phyloP scores from a whole-genome alignment of 805 yeast genomes.

The Citeromyces nyonsensis region DNA sequence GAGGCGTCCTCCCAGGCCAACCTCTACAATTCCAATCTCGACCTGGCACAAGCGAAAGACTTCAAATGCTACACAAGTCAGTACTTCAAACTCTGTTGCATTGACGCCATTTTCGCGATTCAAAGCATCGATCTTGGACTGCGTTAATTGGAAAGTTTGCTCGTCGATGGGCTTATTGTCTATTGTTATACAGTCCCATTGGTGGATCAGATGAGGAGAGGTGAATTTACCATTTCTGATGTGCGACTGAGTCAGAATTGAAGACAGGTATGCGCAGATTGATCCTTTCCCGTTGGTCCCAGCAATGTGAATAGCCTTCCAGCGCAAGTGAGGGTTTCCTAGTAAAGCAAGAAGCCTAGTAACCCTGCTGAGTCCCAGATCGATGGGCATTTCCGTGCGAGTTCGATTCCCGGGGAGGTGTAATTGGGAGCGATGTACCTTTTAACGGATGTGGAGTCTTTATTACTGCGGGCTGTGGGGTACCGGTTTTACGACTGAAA shows the following conservation, averaged over 20 bases:
- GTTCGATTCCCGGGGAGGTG: too few species aligned
- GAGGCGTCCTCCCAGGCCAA: slow-evolving; percentile 80
- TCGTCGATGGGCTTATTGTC: slow-evolving; percentile 39
- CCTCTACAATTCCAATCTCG: slow-evolving; percentile 77
- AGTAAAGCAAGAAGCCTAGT: slow-evolving; percentile 25
- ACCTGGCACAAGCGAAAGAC: slow-evolving; percentile 47
- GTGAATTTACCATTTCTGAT: slow-evolving; percentile 66
- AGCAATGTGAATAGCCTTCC: slow-evolving; percentile 75
- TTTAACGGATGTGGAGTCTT: too few species aligned
- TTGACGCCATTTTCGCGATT: slow-evolving; percentile 27
- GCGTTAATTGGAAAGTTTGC: slow-evolving; percentile 26
- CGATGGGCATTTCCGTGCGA: slow-evolving; percentile 25
- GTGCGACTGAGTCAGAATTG: slow-evolving; percentile 34
- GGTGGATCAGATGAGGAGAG: slow-evolving; percentile 67
- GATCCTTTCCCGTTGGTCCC: slow-evolving; percentile 98
- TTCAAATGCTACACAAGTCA: slow-evolving; percentile 76
- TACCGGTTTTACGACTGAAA: too few species aligned
- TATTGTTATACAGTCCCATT: slow-evolving; percentile 64
- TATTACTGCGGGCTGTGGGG: too few species aligned
- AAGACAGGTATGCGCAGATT: slow-evolving; percentile 66
- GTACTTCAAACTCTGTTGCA: slow-evolving; percentile 79
- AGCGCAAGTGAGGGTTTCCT: slow-evolving; percentile 54
- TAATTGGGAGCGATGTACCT: too few species aligned
- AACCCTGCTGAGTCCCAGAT: slow-evolving; percentile 42
- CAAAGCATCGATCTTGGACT: slow-evolving; percentile 21